Base-by-base conservation (phyloP, 2,329 filamentous ascomycete genomes). In the Fusarium xyrophilum region DNA sequence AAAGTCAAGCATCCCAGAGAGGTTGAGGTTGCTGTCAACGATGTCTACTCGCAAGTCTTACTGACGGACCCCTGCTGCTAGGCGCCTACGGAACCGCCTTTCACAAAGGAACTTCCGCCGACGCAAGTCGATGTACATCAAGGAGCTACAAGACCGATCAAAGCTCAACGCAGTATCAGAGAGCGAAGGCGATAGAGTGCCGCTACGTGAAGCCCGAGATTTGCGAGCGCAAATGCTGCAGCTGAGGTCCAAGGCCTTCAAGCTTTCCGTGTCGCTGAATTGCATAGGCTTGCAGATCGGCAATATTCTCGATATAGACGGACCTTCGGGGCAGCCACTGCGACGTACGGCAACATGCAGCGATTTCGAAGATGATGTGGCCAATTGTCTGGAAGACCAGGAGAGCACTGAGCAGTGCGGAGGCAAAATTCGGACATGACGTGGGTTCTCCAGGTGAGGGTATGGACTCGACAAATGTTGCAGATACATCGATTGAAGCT, bases 1-100 rank as follows among this genome's bases (percentile, higher is more conserved):
- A 19, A 14, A 14, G 5, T 1, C 3, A 27, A 14, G 7, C 5
- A 4, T 0, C 7, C 2, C 5, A 19, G 3, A 19, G 5, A 19
- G 6, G 5, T 19, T 2, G 5, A 19, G 6, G 5, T 19, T 2
- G 3, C 23, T 43, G 23, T 25, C 23, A 25, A 4, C 6, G 23
- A 25, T 25, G 23, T 25, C 4, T 25, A 25, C 23, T 25, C 23
- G 23, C 23, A 25, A 4, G 23, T 25, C 23, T 25, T 25, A 6
- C 23, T 23, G 7, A 40, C 15, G 1, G 4, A 8, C 7, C 21
- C 21, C 2, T 25, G 21, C 2, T 17, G 1, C 23, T 12, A 42
- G 39, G 1, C 21, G 15, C 21, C 39, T 42, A 17, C 21, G 15
- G 3, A 42, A 25, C 12, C 21, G 39, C 15, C 21, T 42, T 8